Percentiles rank a stretch among this genome's conserved stretches.
Evolutionary conservation across 208 protist species (phyloP).

Genomic region (Herpetomonas muscarum): DNA sequence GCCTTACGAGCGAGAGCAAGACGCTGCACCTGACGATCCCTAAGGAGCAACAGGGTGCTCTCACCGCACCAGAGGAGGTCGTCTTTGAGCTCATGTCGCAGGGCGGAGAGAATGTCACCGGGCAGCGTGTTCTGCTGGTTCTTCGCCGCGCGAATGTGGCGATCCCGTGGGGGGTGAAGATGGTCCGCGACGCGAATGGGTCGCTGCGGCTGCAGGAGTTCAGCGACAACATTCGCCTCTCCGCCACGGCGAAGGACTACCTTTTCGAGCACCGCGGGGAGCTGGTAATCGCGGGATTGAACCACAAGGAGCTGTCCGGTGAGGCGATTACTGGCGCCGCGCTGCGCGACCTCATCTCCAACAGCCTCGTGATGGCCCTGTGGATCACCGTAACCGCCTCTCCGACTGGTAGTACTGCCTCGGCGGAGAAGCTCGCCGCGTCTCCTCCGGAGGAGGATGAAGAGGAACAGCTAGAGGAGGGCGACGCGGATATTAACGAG

Average conservation of each 20-base stretch:
- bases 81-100: constrained; percentile 40
- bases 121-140: constrained; percentile 52
- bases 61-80: constrained; percentile 43
- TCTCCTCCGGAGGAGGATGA: too few species aligned
- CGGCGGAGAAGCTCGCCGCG: too few species aligned
- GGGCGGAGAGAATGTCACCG: constrained; percentile 42
- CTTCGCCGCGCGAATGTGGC: constrained; percentile 34
- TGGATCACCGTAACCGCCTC: not conserved
- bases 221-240: constrained; percentile 25
- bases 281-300: constrained; percentile 35
- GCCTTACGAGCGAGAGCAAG: constrained; percentile 9
- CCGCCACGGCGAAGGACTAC: constrained; percentile 38
- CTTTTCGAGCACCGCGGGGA: constrained; percentile 31
- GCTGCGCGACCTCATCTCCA: constrained; percentile 4
- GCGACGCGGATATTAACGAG: too few species aligned
- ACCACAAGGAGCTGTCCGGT: constrained; percentile 21
- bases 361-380: not conserved
- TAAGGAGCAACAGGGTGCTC: constrained; percentile 18
- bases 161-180: constrained; percentile 48
- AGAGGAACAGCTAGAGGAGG: too few species aligned
- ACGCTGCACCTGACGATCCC: constrained; percentile 20
- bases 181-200: constrained; percentile 9
- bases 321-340: constrained; percentile 7
- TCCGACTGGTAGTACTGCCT: not conserved
- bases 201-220: constrained; percentile 23